A percentile compares a stretch with the other conserved stretches of the same genome.
Evolutionary conservation across 2,329 filamentous ascomycete species (phyloP).

Genomic region (Aspergillus proliferans): DNA sequence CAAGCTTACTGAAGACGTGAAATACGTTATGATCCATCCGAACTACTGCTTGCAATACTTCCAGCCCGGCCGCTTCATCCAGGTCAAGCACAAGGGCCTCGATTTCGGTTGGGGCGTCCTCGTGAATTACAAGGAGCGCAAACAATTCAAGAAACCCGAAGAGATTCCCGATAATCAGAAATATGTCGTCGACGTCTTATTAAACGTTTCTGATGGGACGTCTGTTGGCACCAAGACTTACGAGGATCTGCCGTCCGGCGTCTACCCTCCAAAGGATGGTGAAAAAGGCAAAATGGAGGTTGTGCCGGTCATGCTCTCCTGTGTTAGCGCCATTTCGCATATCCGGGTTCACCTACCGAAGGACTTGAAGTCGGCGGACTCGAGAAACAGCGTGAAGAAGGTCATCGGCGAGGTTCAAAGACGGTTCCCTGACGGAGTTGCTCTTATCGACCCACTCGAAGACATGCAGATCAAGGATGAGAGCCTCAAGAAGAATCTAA

Average conservation of each 20-base stretch:
- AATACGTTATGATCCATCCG: slow-evolving; percentile 84
- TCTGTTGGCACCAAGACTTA: slow-evolving; percentile 51
- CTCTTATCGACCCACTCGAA: slow-evolving; percentile 84
- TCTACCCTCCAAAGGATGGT: slow-evolving; percentile 55
- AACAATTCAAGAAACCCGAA: slow-evolving; percentile 58
- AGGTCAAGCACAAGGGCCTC: slow-evolving; percentile 69
- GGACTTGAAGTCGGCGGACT: slow-evolving; percentile 62
- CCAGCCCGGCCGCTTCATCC: slow-evolving; percentile 79
- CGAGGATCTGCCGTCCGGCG: slow-evolving; percentile 59
- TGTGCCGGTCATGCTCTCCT: slow-evolving; percentile 79
- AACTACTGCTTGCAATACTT: slow-evolving; percentile 79
- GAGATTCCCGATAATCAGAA: slow-evolving; percentile 68
- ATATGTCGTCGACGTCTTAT: slow-evolving; percentile 74
- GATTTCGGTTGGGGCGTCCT: slow-evolving; percentile 96
- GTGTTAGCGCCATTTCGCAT: slow-evolving; percentile 77
- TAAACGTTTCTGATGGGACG: slow-evolving; percentile 54
- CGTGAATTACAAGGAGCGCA: slow-evolving; percentile 64
- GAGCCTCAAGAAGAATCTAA: slow-evolving; percentile 81
- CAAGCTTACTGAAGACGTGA: slow-evolving; percentile 80
- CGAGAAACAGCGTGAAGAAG: slow-evolving; percentile 63
- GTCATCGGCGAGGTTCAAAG: slow-evolving; percentile 70
- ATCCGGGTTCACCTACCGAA: slow-evolving; percentile 76
- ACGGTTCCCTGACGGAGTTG: slow-evolving; percentile 87
- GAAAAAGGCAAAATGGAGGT: slow-evolving; percentile 69
- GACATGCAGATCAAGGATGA: slow-evolving; percentile 94